Percentiles rank a stretch among this genome's conserved stretches.
phyloP scores from a whole-genome alignment of 2,329 filamentous ascomycete species.

The Aspergillus fischeri region DNA sequence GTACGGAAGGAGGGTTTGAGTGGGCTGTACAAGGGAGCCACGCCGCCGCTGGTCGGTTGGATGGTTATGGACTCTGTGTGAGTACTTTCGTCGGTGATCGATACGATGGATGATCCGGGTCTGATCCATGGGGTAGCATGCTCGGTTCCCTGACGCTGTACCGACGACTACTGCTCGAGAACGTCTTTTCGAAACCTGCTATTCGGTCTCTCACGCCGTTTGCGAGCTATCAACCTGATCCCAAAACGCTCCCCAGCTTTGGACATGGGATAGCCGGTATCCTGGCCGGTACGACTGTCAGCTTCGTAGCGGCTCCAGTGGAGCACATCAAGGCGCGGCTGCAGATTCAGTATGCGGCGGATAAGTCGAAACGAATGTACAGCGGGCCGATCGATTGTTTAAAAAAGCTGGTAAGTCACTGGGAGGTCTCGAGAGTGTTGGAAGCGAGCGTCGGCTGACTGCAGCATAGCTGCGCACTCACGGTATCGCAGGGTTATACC shows the following conservation, averaged over 20 bases:
- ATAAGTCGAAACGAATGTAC: constrained; percentile 74
- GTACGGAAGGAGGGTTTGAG: constrained; percentile 76
- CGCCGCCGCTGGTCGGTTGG: constrained; percentile 90
- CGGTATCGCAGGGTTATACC: constrained; percentile 76
- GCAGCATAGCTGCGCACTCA: constrained; percentile 50
- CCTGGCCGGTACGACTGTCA: constrained; percentile 82
- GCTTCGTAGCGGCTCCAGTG: constrained; percentile 86
- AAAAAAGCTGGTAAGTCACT: constrained; percentile 51
- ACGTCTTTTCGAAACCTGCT: constrained; percentile 63
- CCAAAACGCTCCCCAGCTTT: constrained; percentile 61
- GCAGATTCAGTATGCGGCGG: constrained; percentile 86
- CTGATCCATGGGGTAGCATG: constrained; percentile 52
- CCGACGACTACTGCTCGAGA: constrained; percentile 74
- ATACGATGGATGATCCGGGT: not conserved
- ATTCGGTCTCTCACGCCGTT: constrained; percentile 36
- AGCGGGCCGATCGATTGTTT: constrained; percentile 82
- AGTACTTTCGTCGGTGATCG: constrained; percentile 8
- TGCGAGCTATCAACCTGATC: constrained; percentile 29
- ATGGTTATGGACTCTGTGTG: constrained; percentile 90
- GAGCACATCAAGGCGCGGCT: constrained; percentile 93
- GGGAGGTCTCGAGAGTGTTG: not conserved
- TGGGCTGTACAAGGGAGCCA: constrained; percentile 91
- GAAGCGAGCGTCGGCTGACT: not conserved
- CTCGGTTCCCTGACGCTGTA: constrained; percentile 88
- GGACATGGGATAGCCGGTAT: constrained; percentile 88